A percentile compares a stretch with the other conserved stretches of the same genome.
These are phyloP conservation scores for Myriosclerotinia duriaeana DNA, from an alignment of 2,329 filamentous ascomycete species.

Conservation along the genomic window DNA sequence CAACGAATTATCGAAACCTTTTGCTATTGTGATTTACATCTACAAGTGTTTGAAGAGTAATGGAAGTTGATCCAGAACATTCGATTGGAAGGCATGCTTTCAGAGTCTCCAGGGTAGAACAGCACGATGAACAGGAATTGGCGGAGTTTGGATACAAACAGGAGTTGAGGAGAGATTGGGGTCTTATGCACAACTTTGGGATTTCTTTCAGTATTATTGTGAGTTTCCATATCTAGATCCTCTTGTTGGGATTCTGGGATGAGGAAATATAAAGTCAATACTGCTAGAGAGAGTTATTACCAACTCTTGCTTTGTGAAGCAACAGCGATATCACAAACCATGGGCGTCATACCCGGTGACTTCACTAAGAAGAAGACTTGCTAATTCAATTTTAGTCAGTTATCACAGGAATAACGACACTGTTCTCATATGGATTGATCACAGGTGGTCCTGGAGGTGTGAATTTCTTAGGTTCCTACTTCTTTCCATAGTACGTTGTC, in stretches of 20 bases:
- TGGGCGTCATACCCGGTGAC: conserved; percentile 11
- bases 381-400: conserved; percentile 49
- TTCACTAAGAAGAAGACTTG: background rate
- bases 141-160: conserved; percentile 61
- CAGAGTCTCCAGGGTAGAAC: conserved; percentile 25
- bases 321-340: background rate
- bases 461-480: conserved; percentile 34
- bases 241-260: background rate
- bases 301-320: background rate
- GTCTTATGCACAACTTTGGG: conserved; percentile 59
- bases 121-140: conserved; percentile 50
- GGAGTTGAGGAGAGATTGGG: conserved; percentile 58
- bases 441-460: conserved; percentile 57
- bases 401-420: conserved; percentile 58
- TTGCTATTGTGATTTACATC: background rate
- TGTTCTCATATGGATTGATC: conserved; percentile 56
- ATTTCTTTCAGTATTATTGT: conserved; percentile 63
- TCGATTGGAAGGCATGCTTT: conserved; percentile 26
- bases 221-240: conserved; percentile 32
- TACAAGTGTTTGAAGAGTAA: background rate
- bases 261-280: background rate
- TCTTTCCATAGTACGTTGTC: background rate
- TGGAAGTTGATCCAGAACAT: conserved; percentile 16
- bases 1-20: background rate
- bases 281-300: background rate